Evolutionary conservation across 1,139 yeast genomes (phyloP), one percentile per base, ranked within the genome.

Genomic region (Diutina ranongensis): DNA sequence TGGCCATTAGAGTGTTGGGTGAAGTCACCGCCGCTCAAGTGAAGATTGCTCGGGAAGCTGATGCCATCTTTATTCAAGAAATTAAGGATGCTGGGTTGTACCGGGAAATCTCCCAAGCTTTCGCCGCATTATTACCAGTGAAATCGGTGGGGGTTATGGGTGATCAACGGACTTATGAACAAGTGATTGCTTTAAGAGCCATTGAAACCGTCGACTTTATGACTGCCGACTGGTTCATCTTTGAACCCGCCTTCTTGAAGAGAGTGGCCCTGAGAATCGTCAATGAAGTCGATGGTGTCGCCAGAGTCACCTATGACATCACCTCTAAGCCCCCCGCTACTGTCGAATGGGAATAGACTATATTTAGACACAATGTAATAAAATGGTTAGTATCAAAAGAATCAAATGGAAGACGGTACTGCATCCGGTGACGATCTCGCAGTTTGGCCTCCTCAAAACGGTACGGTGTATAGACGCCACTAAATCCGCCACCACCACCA

Each of bases 71-170:
- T 76, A 92, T 92, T 61, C 95, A 85, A 67, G 99, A 92, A 72
- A 92, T 92, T 64, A 83, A 75, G 62, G 80, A 80, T 54, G 95
- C 95, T 49, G 98, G 98, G 49, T 72, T 94, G 57, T 92, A 92
- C 73, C 77, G 84, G 62, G 74, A 89, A 60, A 92, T 94, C 55
- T 85, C 97, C 44, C 99, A 92, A 72, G 98, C 98, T 16, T 92
- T 94, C 62, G 99, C 98, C 49, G 92, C 95, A 54, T 74, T 92
- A 57, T 74, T 92, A 60, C 99, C 99, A 21, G 98, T 94, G 56
- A 89, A 88, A 71, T 84, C 97, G 47, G 99, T 92, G 49, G 99
- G 99, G 72, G 99, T 92, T 54, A 87, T 87, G 96, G 99, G 99
- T 61, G 99, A 92, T 68, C 95, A 92, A 74, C 83, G 99, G 73